Conservation (phyloP, 768 basidiomycete species). For the Russula earlei region DNA sequence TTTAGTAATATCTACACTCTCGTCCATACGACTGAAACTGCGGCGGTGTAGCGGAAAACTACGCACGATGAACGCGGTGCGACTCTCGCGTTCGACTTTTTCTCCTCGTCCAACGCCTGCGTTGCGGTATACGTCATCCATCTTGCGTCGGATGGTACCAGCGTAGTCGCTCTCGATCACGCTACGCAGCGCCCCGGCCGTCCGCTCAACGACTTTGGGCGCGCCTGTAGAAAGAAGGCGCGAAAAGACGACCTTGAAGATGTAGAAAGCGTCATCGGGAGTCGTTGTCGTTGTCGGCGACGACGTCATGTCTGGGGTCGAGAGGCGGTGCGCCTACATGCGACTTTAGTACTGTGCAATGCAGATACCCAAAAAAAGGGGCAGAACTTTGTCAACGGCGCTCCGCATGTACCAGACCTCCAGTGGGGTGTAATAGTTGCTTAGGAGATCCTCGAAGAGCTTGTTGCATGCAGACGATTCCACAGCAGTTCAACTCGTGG, state of each 20-base stretch:
- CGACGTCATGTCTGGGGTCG: slow-evolving; percentile 60
- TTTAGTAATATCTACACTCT: slow-evolving; percentile 72
- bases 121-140: slow-evolving; percentile 80
- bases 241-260: slow-evolving; percentile 75
- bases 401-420: slow-evolving; percentile 88
- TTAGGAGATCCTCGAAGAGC: slow-evolving; percentile 58
- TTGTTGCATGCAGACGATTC: slow-evolving; percentile 44
- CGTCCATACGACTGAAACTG: not conserved
- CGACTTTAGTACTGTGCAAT: not conserved
- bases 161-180: slow-evolving; percentile 79
- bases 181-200: slow-evolving; percentile 54
- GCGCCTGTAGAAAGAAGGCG: slow-evolving; percentile 76
- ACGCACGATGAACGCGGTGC: slow-evolving; percentile 75
- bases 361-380: not conserved
- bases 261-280: slow-evolving; percentile 94
- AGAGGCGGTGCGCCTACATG: slow-evolving; percentile 76
- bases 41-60: not conserved
- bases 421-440: slow-evolving; percentile 74
- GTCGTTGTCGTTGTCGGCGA: slow-evolving; percentile 59
- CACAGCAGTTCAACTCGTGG: slow-evolving; percentile 26
- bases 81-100: slow-evolving; percentile 71
- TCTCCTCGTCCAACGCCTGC: slow-evolving; percentile 48
- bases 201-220: slow-evolving; percentile 43
- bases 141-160: slow-evolving; percentile 67
- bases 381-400: slow-evolving; percentile 74